Conservation (phyloP, 169 alveolate species). For the Plasmodium adleri region DNA sequence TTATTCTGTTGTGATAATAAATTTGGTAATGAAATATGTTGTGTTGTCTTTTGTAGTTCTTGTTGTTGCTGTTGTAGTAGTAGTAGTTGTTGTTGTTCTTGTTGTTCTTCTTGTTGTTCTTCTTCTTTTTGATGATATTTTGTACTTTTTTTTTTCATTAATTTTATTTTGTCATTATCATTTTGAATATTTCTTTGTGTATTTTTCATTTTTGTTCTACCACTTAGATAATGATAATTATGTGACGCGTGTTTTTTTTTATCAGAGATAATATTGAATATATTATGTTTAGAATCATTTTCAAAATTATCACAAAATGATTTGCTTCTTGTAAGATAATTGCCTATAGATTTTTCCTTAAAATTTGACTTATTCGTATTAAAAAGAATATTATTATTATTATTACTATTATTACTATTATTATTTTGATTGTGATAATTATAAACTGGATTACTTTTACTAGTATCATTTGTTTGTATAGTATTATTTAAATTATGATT, state of each 20-base stretch:
- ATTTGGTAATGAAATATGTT: too few relatives aligned
- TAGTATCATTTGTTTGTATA: background rate
- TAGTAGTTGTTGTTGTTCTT: too few relatives aligned
- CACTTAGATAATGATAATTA: constrained; percentile 16
- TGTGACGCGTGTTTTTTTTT: background rate
- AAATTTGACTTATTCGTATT: background rate
- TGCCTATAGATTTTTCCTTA: background rate
- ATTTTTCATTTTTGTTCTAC: constrained; percentile 6
- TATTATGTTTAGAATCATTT: constrained; percentile 38
- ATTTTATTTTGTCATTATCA: constrained; percentile 24
- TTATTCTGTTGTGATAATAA: too few relatives aligned
- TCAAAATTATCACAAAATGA: constrained; percentile 5
- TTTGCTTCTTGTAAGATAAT: constrained; percentile 38
- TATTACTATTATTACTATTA: background rate
- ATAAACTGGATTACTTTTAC: too few relatives aligned
- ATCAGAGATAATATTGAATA: constrained; percentile 11
- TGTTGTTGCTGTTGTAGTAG: too few relatives aligned
- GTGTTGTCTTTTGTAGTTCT: too few relatives aligned
- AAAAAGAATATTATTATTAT: background rate
- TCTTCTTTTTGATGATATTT: too few relatives aligned
- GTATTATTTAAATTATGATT: background rate
- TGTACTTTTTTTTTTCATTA: too few relatives aligned
- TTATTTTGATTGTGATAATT: background rate
- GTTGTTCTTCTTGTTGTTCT: too few relatives aligned
- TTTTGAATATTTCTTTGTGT: constrained; percentile 1